Percentiles rank a stretch among this genome's conserved stretches.
Evolutionary conservation across 208 protist genomes (phyloP).

Genomic region (Phytomonas sp.): DNA sequence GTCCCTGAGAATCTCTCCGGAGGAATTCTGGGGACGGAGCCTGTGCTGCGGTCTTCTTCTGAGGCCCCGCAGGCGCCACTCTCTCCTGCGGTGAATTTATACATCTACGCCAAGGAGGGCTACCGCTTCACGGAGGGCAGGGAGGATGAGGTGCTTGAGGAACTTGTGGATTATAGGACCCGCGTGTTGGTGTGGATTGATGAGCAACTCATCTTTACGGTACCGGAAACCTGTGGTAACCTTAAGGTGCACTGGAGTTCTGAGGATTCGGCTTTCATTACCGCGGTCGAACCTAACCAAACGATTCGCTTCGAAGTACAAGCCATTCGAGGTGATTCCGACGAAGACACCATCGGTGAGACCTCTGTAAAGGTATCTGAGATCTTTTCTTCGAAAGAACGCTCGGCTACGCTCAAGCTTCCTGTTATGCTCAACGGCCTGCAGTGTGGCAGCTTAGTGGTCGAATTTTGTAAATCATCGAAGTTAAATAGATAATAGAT

Average conservation of each 20-base stretch:
- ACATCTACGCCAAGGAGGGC: conserved; percentile 33
- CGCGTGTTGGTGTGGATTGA: conserved; percentile 49
- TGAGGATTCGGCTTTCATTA: conserved; percentile 22
- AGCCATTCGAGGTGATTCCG: conserved; percentile 19
- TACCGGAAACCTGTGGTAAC: conserved; percentile 20
- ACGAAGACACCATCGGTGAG: conserved; percentile 3
- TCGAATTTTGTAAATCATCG: conserved; percentile 1
- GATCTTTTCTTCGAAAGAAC: neutral
- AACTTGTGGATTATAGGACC: conserved; percentile 24
- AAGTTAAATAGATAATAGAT: neutral
- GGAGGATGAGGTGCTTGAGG: conserved; percentile 25
- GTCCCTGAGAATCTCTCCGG: neutral
- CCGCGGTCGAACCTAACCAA: conserved; percentile 13
- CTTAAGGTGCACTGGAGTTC: conserved; percentile 32
- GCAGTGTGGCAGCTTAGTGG: conserved; percentile 2
- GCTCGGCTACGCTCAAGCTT: neutral
- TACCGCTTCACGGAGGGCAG: conserved; percentile 23
- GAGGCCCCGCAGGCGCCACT: neutral
- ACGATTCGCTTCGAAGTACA: conserved; percentile 48
- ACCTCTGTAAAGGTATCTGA: conserved; percentile 1
- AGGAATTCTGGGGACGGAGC: neutral
- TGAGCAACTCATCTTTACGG: conserved; percentile 25
- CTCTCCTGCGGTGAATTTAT: conserved; percentile 8
- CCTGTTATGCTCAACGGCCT: conserved; percentile 5
- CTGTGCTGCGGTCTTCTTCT: neutral